Conservation (phyloP, 768 basidiomycete genomes). For the Leccinum ochraceum region DNA sequence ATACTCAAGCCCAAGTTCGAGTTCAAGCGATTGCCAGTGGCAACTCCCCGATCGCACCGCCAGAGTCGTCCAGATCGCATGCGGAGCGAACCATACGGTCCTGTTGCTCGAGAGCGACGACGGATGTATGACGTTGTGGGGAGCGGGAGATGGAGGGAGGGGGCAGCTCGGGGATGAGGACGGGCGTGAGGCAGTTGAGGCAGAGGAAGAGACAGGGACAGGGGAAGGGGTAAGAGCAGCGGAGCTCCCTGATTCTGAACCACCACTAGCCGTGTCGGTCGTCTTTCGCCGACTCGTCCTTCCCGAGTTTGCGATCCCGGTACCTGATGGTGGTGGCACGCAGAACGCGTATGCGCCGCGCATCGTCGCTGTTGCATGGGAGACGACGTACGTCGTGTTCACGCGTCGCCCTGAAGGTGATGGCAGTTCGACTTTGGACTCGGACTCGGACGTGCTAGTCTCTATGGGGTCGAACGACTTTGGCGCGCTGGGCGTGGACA, state of each 20-base stretch:
- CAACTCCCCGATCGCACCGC: slow-evolving; percentile 26
- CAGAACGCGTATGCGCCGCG: neutral
- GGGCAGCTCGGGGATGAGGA: slow-evolving; percentile 72
- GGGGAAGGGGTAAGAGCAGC: neutral
- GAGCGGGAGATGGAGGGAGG: slow-evolving; percentile 65
- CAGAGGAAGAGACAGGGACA: neutral
- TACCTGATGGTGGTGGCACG: neutral
- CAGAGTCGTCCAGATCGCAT: slow-evolving; percentile 52
- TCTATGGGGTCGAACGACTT: slow-evolving; percentile 87
- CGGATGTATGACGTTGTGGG: slow-evolving; percentile 58
- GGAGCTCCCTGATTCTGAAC: neutral
- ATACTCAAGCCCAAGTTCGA: neutral
- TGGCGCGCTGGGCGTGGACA: slow-evolving; percentile 69
- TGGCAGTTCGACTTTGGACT: neutral
- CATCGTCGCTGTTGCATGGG: slow-evolving; percentile 65
- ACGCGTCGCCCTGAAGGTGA: slow-evolving; percentile 21
- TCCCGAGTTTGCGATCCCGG: neutral
- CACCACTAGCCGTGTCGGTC: slow-evolving; percentile 4
- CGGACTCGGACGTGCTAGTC: slow-evolving; percentile 52
- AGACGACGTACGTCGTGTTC: slow-evolving; percentile 77
- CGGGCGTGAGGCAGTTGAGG: slow-evolving; percentile 10
- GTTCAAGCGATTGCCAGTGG: slow-evolving; percentile 2
- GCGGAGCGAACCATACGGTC: slow-evolving; percentile 82
- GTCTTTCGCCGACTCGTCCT: slow-evolving; percentile 53
- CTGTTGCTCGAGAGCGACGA: slow-evolving; percentile 49